Conservation (phyloP, 176 grass and related monocot genomes). For the Saccharum officinarum region DNA sequence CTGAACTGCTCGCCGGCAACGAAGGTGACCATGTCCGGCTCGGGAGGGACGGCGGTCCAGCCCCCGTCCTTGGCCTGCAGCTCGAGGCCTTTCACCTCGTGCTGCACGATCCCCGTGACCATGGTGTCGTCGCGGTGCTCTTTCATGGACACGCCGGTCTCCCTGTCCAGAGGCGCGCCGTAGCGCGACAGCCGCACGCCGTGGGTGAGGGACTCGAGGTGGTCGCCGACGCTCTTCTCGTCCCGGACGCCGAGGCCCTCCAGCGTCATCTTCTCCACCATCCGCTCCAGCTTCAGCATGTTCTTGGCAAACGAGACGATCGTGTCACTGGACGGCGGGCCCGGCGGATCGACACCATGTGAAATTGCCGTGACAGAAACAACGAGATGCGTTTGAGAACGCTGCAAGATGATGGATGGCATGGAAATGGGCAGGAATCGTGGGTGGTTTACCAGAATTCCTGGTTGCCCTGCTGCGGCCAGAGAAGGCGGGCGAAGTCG, state of each 20-base stretch:
- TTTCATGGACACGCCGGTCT: constrained; percentile 6
- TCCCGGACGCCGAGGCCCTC: constrained; percentile 34
- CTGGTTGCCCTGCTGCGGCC: constrained; percentile 40
- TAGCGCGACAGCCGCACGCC: constrained; percentile 26
- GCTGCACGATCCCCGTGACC: constrained; percentile 30
- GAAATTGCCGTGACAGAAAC: too few species aligned
- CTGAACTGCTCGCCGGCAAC: constrained; percentile 18
- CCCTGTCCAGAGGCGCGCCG: background rate
- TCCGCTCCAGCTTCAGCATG: constrained; percentile 20
- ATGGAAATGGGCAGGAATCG: background rate
- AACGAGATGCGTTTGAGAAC: background rate
- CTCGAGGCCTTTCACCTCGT: constrained; percentile 40
- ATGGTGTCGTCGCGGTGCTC: constrained; percentile 36
- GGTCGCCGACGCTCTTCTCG: background rate
- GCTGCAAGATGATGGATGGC: background rate
- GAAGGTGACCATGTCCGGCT: background rate
- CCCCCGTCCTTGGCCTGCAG: constrained; percentile 6
- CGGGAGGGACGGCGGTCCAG: constrained; percentile 14
- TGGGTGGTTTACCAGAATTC: constrained; percentile 27
- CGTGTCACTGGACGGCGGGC: background rate
- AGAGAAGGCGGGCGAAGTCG: constrained; percentile 30
- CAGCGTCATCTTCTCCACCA: constrained; percentile 28
- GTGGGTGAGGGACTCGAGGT: background rate
- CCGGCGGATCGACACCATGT: too few species aligned
- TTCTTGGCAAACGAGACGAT: constrained; percentile 13